Evolutionary conservation across 306 rosid genomes (phyloP), one percentile per base, ranked within the genome.

Genomic region (Chamaecrista fasciculata): DNA sequence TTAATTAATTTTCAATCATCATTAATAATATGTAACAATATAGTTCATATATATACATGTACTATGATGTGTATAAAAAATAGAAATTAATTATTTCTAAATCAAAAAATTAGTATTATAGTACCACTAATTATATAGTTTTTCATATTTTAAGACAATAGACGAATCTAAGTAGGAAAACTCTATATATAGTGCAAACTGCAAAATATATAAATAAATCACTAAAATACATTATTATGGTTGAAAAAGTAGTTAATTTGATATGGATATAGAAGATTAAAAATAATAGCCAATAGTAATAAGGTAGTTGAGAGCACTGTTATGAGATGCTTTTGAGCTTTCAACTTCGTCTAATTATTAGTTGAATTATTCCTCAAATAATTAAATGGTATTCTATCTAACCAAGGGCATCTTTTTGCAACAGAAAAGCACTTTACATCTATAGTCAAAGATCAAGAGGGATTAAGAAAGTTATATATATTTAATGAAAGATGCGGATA

Each of bases 361-460:
- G n/a, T 37, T 25, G 25, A 33, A 34, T 59, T 25, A 63, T 24
- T 43, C 4, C n/a, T 43, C 33, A 8, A 21, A 14, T 43, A 23
- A 16, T 10, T 44, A 10, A 47, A 66, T 18, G 10, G 4, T 18
- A 33, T 70, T 64, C 40, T 25, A 9, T 37, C 11, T 34, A 77
- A 20, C 40, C 37, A 44, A 70, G 63, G 66, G 81, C 36, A 77
- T 77, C 50, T 77, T 70, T 37, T 70, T 37, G 19, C 34, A 48
- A 49, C 46, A 34, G 14, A 39, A 25, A 39, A 1, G 23, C 16
- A 51, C 56, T 55, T 64, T 56, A 46, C 48, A 70, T 37, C 76
- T 55, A 39, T 19, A 48, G 77, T 71, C 77, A 71, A 77, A 65
- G 64, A 77, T 47, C 43, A 36, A 70, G 72, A 70, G 47, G 15